phyloP scores from a whole-genome alignment of 208 protist genomes.

The Leishmania arabica region DNA sequence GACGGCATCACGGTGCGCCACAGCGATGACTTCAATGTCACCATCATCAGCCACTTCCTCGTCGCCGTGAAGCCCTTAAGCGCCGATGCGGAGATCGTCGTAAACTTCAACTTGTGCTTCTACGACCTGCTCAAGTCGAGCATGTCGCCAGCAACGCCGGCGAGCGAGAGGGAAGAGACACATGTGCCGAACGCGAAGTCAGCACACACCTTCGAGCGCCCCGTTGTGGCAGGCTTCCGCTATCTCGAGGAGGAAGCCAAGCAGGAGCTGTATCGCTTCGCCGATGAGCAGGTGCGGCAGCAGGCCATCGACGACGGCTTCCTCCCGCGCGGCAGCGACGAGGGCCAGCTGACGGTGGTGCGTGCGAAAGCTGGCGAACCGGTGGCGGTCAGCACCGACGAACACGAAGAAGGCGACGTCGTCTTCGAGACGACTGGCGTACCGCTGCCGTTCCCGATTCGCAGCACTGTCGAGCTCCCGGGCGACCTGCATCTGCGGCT shows the following conservation, averaged over 20 bases:
- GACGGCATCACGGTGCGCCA: slow-evolving; percentile 52
- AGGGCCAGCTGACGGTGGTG: slow-evolving; percentile 58
- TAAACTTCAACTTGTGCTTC: slow-evolving; percentile 74
- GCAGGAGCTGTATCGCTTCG: slow-evolving; percentile 68
- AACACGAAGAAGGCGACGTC: slow-evolving; percentile 41
- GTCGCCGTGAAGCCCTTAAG: slow-evolving; percentile 51
- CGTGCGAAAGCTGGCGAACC: slow-evolving; percentile 37
- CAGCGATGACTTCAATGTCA: slow-evolving; percentile 64
- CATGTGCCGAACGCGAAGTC: background rate
- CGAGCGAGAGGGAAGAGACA: background rate
- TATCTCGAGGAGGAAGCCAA: slow-evolving; percentile 59
- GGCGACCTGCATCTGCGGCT: slow-evolving; percentile 74
- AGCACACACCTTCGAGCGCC: slow-evolving; percentile 24
- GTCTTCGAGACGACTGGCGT: slow-evolving; percentile 79
- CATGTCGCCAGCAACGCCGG: background rate
- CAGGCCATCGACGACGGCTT: slow-evolving; percentile 71
- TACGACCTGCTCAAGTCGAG: slow-evolving; percentile 50
- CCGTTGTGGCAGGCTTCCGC: slow-evolving; percentile 56
- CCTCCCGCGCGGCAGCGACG: slow-evolving; percentile 46
- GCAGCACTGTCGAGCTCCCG: slow-evolving; percentile 79
- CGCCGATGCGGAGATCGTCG: slow-evolving; percentile 45
- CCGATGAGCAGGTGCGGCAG: slow-evolving; percentile 82
- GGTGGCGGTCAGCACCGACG: slow-evolving; percentile 43
- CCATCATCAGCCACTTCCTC: slow-evolving; percentile 80
- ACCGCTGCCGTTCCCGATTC: slow-evolving; percentile 71